Evolutionary conservation across 2,329 filamentous ascomycete genomes (phyloP).

Genomic region (Exophiala oligosperma): DNA sequence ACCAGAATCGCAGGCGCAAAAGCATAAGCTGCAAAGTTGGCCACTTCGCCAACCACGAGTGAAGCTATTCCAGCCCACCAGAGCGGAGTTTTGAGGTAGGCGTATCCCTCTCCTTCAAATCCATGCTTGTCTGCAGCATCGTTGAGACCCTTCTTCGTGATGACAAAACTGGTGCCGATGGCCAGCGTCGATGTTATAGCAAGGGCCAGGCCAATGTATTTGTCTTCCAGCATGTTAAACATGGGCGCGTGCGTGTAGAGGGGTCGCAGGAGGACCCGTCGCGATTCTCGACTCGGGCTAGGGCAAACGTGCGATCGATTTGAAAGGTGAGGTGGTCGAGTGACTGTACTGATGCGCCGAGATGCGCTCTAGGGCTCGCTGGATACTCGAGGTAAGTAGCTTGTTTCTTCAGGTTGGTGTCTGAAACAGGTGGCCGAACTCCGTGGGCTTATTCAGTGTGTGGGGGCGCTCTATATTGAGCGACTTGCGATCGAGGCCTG

Average conservation of each 20-base stretch:
- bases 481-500: not conserved
- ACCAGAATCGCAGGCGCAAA: slow-evolving; percentile 99
- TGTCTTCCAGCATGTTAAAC: slow-evolving; percentile 32
- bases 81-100: slow-evolving; percentile 89
- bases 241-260: slow-evolving; percentile 4
- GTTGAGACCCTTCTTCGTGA: slow-evolving; percentile 97
- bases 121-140: slow-evolving; percentile 89
- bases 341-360: not conserved
- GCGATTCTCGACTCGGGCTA: not conserved
- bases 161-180: slow-evolving; percentile 89
- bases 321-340: no score
- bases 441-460: slow-evolving; percentile 5
- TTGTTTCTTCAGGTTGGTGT: not conserved
- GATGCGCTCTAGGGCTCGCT: not conserved
- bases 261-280: not conserved
- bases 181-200: slow-evolving; percentile 51
- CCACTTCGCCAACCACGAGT: slow-evolving; percentile 87
- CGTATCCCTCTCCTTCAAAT: slow-evolving; percentile 94
- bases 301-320: no score
- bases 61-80: slow-evolving; percentile 97
- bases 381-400: not conserved
- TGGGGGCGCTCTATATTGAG: not conserved
- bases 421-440: slow-evolving; percentile 12
- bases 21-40: slow-evolving; percentile 97
- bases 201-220: slow-evolving; percentile 48